Base-by-base conservation (phyloP, 176 grass and related monocot species). In the Echinochloa phyllopogon region DNA sequence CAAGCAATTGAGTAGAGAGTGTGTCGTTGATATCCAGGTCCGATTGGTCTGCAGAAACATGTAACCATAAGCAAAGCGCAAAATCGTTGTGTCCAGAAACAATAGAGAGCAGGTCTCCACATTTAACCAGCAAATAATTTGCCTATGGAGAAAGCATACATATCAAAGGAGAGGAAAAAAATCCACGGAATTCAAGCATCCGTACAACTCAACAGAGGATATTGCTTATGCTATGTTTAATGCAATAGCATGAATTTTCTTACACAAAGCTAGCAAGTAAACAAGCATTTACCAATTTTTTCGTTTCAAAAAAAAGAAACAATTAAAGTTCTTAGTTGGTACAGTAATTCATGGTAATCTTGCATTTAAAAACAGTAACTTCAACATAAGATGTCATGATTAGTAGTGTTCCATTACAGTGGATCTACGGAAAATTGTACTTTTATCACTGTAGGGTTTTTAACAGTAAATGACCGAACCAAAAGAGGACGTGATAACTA, bases 1-100 rank as follows among this genome's bases (percentile, higher is more conserved):
- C 79, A 86, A 96, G 88, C 86, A 91, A 91, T 65, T 94, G 88
- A 84, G 94, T 90, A 86, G 96, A 96, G 86, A 91, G 91, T 50
- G 94, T 78, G 74, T 90, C 81, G 33, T 86, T 69, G 72, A 80
- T 91, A 73, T 99, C 88, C 67, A 77, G 69, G 61, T 78, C 86
- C 75, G 73, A 87, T 76, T 81, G 83, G 21, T 94, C 92, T 97
- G 82, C 78, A 77, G 73, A 91, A 50, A 58, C 21, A 86, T 29
- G 55, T 2, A 61, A 38, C 21, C 20, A 25, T 65, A 74, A 55
- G 29, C 11, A 73, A 73, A 76, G n/a, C 1, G 10, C 29, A 69
- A 79, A 52, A 68, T 40, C 62, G 23, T 80, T 40, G 63, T 80
- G 62, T 23, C 39, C 60, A 66, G 17, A 80, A 66, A 65, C 27